phyloP scores from a whole-genome alignment of 371 early-diverging fungal genomes.

The Chytridiales sp. region DNA sequence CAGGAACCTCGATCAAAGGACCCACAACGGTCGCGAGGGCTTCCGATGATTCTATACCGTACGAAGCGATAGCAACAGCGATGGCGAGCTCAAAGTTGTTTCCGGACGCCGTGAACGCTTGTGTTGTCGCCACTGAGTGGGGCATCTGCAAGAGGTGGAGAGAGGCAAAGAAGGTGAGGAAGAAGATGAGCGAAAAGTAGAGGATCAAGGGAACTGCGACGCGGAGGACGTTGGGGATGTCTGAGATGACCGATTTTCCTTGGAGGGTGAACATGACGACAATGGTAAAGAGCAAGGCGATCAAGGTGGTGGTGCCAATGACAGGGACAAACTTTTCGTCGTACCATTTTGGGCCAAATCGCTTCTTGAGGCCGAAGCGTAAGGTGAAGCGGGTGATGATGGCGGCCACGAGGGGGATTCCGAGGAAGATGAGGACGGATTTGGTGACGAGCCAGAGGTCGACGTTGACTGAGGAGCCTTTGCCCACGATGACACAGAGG shows the following conservation, averaged over 20 bases:
- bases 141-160: conserved; percentile 39
- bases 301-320: conserved; percentile 56
- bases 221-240: conserved; percentile 67
- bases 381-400: neutral
- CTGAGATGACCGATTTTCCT: conserved; percentile 61
- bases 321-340: conserved; percentile 53
- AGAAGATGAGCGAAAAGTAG: conserved; percentile 64
- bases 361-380: conserved; percentile 37
- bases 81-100: conserved; percentile 81
- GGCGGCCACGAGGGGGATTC: conserved; percentile 65
- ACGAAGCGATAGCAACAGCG: conserved; percentile 69
- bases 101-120: conserved; percentile 69
- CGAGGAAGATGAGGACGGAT: conserved; percentile 67
- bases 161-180: conserved; percentile 49
- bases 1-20: conserved; percentile 76
- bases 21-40: conserved; percentile 73
- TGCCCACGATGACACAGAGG: conserved; percentile 53
- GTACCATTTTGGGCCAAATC: conserved; percentile 53
- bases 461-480: conserved; percentile 39
- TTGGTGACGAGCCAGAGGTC: too few relatives aligned
- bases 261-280: conserved; percentile 76
- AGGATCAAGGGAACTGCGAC: conserved; percentile 66
- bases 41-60: conserved; percentile 64
- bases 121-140: conserved; percentile 57
- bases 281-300: conserved; percentile 69